Evolutionary conservation across 352 stramenopile genomes (phyloP), one percentile per base, ranked within the genome.

Genomic region (Globisporangium ultimum): DNA sequence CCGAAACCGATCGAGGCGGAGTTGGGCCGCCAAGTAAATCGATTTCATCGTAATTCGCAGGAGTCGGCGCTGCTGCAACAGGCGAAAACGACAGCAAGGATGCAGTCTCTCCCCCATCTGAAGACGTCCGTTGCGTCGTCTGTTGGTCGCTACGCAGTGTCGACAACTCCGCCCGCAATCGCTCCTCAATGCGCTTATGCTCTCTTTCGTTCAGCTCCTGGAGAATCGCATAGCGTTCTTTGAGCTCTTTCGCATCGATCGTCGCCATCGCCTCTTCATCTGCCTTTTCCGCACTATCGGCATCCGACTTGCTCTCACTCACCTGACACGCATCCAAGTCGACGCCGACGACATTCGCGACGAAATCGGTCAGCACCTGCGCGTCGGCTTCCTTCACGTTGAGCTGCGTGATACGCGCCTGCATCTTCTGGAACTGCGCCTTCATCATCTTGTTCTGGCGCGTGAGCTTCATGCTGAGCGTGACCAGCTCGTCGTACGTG

Each of bases 361-460:
- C 66, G 54, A 95, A 95, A 17, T 59, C 55, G 17, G 61, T 61
- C 17, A 95, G 65, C 22, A 84, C 59, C 14, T 58, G 52, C 14
- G 63, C 65, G 49, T 95, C 80, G 10, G 78, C 70, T 20, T 91
- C 78, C 17, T 58, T 73, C 6, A 53, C 55, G 15, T 63, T 64
- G 0, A 79, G 66, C 55, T 72, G 61, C 13, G 54, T 51, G 41
- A 89, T 68, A 2, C 79, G 74, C 48, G 51, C 66, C 62, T 91
- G 78, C 60, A 78, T 85, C 64, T 89, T 90, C 62, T 91, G 84
- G 56, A 91, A 88, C 66, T 93, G 84, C 6, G 63, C 64, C 63
- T 91, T 91, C 83, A 93, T 90, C 43, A 93, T 66, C 60, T 93
- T 93, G 71, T 95, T 95, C 66, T 95, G 86, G 17, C 85, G 72